Base-by-base conservation (phyloP, 2,329 filamentous ascomycete genomes). In the Cercospora sojina region DNA sequence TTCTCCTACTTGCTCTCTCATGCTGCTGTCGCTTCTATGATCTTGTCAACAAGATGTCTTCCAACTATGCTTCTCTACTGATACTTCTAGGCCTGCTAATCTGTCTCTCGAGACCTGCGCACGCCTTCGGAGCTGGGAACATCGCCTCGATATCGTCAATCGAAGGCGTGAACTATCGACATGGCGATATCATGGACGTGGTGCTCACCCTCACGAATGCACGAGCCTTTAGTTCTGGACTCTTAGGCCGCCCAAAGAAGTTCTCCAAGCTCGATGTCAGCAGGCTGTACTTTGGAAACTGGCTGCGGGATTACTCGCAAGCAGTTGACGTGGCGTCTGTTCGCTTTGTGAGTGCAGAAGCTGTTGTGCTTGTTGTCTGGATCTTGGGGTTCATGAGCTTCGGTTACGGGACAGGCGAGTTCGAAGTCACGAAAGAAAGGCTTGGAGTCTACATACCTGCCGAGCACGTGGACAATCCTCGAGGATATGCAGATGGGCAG, bases 201-300 rank as follows among this genome's bases (percentile, higher is more conserved):
- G 80, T 83, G 74, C 80, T 84, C 58, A 80, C 80, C 59, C 81
- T 80, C 9, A 81, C 83, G 56, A 81, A 81, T 77, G 87, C 88
- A 49, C 84, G 85, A 67, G 84, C 85, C 47, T 83, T 85, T 38
- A 87, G 87, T 69, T 86, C 86, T 73, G 47, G 47, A 25, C 18
- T 51, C 10, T 13, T 51, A 51, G 47, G 47, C 12, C 20, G 47
- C 5, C 20, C 47, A 16, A 93, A 93, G 83, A 96, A 93, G 76
- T 97, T 96, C 80, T 88, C 86, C 83, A 95, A 95, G 82, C 87
- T 96, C 75, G 90, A 70, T 76, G 60, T 97, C 69, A 91, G 93
- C 70, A 88, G 93, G 68, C 91, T 96, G 69, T 97, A 97, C 82
- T 97, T 97, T 82, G 93, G 93, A 70, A 97, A 97, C 83, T 97